phyloP scores from a whole-genome alignment of 495 filamentous ascomycete species.

The Endocarpon pusillum region DNA sequence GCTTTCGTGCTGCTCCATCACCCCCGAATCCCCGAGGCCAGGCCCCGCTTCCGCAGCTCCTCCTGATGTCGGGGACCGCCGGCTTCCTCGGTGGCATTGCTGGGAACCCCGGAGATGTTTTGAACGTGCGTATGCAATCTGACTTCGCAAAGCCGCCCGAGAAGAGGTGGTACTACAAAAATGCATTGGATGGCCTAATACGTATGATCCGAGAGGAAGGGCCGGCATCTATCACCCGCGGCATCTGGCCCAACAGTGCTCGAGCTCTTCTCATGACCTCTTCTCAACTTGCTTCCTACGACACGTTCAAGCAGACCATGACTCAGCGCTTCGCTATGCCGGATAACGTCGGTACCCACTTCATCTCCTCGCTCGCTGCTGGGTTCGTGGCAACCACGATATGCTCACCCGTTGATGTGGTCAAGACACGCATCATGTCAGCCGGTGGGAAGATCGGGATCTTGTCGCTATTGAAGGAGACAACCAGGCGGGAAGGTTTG shows the following conservation, averaged over 20 bases:
- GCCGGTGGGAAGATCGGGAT: constrained; percentile 45
- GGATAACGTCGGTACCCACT: constrained; percentile 71
- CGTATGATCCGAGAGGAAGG: constrained; percentile 76
- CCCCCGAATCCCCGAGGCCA: constrained; percentile 18
- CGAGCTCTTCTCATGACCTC: constrained; percentile 90
- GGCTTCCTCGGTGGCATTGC: constrained; percentile 80
- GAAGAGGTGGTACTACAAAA: constrained; percentile 70
- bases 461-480: constrained; percentile 40
- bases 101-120: constrained; percentile 86
- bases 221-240: constrained; percentile 54
- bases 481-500: constrained; percentile 61
- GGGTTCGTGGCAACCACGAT: constrained; percentile 91
- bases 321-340: constrained; percentile 48
- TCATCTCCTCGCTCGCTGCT: constrained; percentile 67
- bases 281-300: constrained; percentile 78
- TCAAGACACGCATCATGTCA: constrained; percentile 93
- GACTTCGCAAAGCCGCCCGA: constrained; percentile 61
- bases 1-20: constrained; percentile 31
- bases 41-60: constrained; percentile 49
- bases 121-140: constrained; percentile 98
- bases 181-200: constrained; percentile 73
- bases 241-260: constrained; percentile 79
- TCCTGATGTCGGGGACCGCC: constrained; percentile 65
- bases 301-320: constrained; percentile 70
- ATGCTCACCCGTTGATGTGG: constrained; percentile 88